Evolutionary conservation across 306 rosid species (phyloP).

Genomic region (Prunus kanzakura): DNA sequence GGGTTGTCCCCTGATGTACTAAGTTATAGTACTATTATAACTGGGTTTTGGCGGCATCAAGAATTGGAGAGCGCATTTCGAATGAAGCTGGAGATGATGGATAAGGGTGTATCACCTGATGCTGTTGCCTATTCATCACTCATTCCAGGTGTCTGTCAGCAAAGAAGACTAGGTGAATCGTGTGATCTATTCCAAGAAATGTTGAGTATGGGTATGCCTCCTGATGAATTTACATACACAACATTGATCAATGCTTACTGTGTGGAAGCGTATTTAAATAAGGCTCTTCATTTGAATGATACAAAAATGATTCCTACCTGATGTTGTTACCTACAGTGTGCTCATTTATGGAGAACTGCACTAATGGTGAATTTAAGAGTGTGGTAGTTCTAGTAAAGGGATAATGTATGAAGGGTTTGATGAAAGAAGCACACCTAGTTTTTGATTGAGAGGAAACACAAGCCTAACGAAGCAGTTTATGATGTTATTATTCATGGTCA

Average conservation of each 20-base stretch:
- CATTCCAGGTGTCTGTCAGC: conserved; percentile 73
- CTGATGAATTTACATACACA: conserved; percentile 53
- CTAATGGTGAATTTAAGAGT: too few relatives aligned
- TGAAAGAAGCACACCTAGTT: too few relatives aligned
- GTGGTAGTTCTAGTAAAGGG: too few relatives aligned
- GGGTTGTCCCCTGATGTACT: conserved; percentile 72
- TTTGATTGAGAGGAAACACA: too few relatives aligned
- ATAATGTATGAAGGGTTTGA: too few relatives aligned
- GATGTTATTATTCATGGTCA: too few relatives aligned
- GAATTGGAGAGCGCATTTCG: conserved; percentile 62
- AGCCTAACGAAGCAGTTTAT: too few relatives aligned
- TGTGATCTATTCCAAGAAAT: conserved; percentile 67
- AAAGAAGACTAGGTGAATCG: conserved; percentile 59
- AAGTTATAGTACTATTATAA: conserved; percentile 75
- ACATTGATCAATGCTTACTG: too few relatives aligned
- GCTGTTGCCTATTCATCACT: conserved; percentile 65
- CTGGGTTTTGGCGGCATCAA: conserved; percentile 59
- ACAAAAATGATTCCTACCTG: conserved; percentile 44
- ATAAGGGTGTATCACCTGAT: conserved; percentile 61
- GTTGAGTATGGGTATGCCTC: conserved; percentile 42
- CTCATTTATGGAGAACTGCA: conserved; percentile 59
- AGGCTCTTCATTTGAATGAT: too few relatives aligned
- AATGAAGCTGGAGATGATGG: conserved; percentile 66
- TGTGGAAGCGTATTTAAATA: too few relatives aligned
- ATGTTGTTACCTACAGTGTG: conserved; percentile 45